Evolutionary conservation across 176 grass and related monocot species (phyloP), one percentile per base, ranked within the genome.

Genomic region (Oryza officinalis): DNA sequence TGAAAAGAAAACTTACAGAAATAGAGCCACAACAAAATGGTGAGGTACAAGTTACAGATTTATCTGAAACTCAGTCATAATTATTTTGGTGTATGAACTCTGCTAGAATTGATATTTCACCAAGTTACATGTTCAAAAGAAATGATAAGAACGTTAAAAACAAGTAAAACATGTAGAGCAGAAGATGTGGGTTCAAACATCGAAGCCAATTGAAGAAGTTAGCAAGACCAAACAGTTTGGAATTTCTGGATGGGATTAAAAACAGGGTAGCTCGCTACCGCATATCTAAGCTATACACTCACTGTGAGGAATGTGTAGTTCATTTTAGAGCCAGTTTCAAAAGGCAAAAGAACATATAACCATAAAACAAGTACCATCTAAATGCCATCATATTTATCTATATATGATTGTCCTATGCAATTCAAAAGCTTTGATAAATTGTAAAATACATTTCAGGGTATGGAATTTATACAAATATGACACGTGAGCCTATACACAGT

Each of bases 91-190:
- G 20, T 27, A 60, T 12, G 49, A 59, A 80, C 35, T 37, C 25
- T 32, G 17, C 1, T 45, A 20, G 33, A 63, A 33, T 22, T 66
- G 54, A 11, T 71, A 46, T 20, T 64, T 64, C 7, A 4, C 64
- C 63, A 78, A 18, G 32, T 61, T 50, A 69, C 10, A 70, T 26
- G 17, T 31, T 45, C n/a, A 75, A 46, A 85, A 80, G 22, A 69
- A 75, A 74, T 74, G 22, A 44, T 27, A 69, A 75, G 1, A 67
- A 66, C 40, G 69, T 54, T 38, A 30, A 32, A 26, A 65, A 27
- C 1, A 10, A 22, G 4, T 35, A 46, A 27, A 80, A 9, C 1
- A 72, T 27, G 28, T 27, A 65, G 6, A 69, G 45, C 27, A 83
- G 13, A 74, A 65, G 27, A 63, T 43, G 47, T 17, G 1, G 4